phyloP scores from a whole-genome alignment of 768 basidiomycete genomes.

The Baorangia bicolor region DNA sequence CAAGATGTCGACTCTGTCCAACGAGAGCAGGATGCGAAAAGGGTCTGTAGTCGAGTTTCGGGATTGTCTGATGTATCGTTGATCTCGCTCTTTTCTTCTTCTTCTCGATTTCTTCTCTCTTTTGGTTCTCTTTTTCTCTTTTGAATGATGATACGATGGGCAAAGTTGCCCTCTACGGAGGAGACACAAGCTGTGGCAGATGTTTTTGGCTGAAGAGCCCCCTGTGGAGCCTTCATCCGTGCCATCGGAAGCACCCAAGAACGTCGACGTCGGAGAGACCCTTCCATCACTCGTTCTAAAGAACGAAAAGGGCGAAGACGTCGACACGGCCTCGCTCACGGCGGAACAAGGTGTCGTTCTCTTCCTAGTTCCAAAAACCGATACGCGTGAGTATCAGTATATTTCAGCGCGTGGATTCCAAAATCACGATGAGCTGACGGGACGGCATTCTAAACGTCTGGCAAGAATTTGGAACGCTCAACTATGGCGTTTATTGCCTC shows the following conservation, averaged over 20 bases:
- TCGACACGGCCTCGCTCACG: constrained; percentile 63
- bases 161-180: constrained; percentile 17
- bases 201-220: constrained; percentile 1
- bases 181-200: background rate
- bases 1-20: constrained; percentile 15
- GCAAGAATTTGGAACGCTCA: constrained; percentile 63
- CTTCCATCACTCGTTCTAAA: constrained; percentile 75
- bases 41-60: too few species aligned
- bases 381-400: constrained; percentile 77
- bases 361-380: constrained; percentile 82
- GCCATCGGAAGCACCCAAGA: background rate
- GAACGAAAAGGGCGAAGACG: constrained; percentile 82
- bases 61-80: too few species aligned
- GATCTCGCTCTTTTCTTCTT: too few species aligned
- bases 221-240: constrained; percentile 4
- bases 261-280: constrained; percentile 69
- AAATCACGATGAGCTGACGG: constrained; percentile 8
- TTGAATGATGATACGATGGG: constrained; percentile 5
- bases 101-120: too few species aligned
- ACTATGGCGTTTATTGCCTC: constrained; percentile 78
- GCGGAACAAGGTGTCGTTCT: constrained; percentile 75
- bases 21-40: constrained; percentile 23
- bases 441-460: constrained; percentile 52
- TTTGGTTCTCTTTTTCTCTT: too few species aligned
- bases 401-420: too few species aligned